A percentile compares a stretch with the other conserved stretches of the same genome.
These are phyloP conservation scores for Cucurbita pepo DNA, from an alignment of 306 rosid genomes.

Conservation along the genomic window DNA sequence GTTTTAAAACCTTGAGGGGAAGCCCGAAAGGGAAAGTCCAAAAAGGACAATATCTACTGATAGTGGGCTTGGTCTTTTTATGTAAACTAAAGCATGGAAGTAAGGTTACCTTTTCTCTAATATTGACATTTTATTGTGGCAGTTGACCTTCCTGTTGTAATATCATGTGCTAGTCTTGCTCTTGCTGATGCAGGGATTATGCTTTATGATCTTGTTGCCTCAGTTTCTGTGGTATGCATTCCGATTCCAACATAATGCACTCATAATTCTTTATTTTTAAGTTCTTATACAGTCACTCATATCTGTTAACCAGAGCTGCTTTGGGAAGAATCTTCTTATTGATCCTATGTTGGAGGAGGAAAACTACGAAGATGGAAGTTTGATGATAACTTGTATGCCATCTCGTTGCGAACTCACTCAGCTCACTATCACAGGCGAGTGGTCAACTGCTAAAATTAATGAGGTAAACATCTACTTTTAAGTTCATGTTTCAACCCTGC, in stretches of 20 bases:
- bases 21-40: too few species aligned
- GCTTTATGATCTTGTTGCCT: slow-evolving; percentile 86
- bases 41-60: too few species aligned
- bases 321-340: slow-evolving; percentile 65
- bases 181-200: slow-evolving; percentile 95
- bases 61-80: not conserved
- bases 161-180: slow-evolving; percentile 97
- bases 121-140: slow-evolving; percentile 3
- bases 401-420: slow-evolving; percentile 91
- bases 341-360: slow-evolving; percentile 88
- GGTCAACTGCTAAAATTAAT: slow-evolving; percentile 55
- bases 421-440: slow-evolving; percentile 74
- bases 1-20: too few species aligned
- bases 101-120: not conserved
- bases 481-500: not conserved
- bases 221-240: slow-evolving; percentile 89
- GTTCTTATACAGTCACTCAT: not conserved
- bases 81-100: not conserved
- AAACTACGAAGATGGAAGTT: slow-evolving; percentile 81
- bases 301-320: slow-evolving; percentile 44
- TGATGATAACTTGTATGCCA: slow-evolving; percentile 81
- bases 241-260: not conserved
- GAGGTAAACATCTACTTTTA: slow-evolving; percentile 18
- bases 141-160: slow-evolving; percentile 90
- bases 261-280: not conserved